phyloP scores from a whole-genome alignment of 768 basidiomycete species.

The Coprinellus aureogranulatus region DNA sequence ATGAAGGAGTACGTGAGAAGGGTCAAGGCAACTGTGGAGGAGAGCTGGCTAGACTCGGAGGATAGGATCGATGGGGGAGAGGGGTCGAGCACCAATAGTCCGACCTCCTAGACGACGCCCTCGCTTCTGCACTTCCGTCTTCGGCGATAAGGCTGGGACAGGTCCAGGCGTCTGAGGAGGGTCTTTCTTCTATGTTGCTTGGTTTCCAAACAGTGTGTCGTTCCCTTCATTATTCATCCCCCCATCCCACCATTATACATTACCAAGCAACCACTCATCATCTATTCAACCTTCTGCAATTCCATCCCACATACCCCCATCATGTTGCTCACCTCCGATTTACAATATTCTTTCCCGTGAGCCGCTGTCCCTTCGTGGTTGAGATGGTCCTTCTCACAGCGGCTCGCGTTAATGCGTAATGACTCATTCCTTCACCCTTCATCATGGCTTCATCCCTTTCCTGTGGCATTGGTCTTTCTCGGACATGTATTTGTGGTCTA shows the following conservation, averaged over 20 bases:
- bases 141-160: background rate
- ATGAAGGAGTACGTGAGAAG: slow-evolving; percentile 97
- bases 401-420: background rate
- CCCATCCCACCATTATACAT: no score
- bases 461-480: background rate
- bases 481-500: slow-evolving; percentile 1
- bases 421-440: background rate
- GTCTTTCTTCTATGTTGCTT: background rate
- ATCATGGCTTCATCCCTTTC: background rate
- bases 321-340: no score
- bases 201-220: background rate
- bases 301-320: no score
- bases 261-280: no score
- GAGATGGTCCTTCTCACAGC: no score
- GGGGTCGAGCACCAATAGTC: slow-evolving; percentile 6
- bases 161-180: no score
- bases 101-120: background rate
- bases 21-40: slow-evolving; percentile 91
- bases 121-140: background rate
- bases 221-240: no score
- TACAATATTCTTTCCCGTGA: no score
- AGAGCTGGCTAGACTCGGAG: slow-evolving; percentile 90
- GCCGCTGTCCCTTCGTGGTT: no score
- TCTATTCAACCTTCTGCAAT: no score
- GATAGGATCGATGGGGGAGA: slow-evolving; percentile 39